Evolutionary conservation across 1,139 yeast genomes (phyloP), one percentile per base, ranked within the genome.

Genomic region (Lodderomyces jiufengensis): DNA sequence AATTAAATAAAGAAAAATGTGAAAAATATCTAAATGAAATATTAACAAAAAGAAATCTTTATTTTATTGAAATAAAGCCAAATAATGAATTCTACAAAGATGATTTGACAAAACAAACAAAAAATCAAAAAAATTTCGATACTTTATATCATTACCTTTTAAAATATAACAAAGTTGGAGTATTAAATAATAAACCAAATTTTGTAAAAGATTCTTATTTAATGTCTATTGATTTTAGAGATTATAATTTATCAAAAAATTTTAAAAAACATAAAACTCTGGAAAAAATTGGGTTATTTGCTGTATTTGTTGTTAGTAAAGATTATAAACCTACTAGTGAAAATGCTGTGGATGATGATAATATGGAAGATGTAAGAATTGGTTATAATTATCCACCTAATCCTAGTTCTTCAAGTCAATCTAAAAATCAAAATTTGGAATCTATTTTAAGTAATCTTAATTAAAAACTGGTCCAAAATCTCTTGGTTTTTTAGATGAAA

Each of bases 161-260:
- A 27, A 49, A 61, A 3, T 64, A 75, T 31, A 54, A 57, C 31
- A 78, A 80, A 50, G 78, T 70, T 34, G 94, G 90, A 0, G 92
- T 83, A 13, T 61, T 84, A 31, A 67, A 75, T 25, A 69, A 66
- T 14, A 64, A 56, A 43, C 76, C 73, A 1, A 45, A 54, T 14
- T 66, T 69, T 44, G 80, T 81, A 24, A 83, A 82, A 50, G 94
- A 84, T 52, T 70, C 80, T 2, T 84, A 84, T 54, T 45, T 84
- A 32, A 54, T 82, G 24, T 70, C 85, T 1, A 46, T 77, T 15
- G 63, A 55, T 42, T 54, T 55, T 38, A 40, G 53, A 31, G 54
- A 57, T 38, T 48, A 54, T 29, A 25, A 46, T 26, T 42, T 63
- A 15, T 66, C 70, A 1, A 39, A 41, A 16, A 62, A 56, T 39